Conservation (phyloP, 306 rosid species). For the Glycine soja region DNA sequence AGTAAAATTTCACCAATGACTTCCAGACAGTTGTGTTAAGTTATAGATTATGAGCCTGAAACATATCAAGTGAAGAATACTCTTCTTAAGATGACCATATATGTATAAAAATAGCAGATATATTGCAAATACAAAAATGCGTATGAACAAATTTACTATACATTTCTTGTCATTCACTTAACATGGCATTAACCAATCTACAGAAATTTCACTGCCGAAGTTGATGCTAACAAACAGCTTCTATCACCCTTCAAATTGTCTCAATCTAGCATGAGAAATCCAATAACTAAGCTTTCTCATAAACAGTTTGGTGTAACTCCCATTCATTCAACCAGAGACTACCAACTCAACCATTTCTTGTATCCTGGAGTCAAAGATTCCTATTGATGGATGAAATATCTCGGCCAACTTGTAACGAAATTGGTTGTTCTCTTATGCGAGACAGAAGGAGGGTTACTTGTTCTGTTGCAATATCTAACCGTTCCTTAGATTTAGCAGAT, state of each 20-base stretch:
- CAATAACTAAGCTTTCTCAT: constrained; percentile 30
- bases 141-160: constrained; percentile 49
- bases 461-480: constrained; percentile 82
- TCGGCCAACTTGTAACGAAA: constrained; percentile 66
- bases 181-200: constrained; percentile 40
- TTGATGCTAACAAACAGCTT: constrained; percentile 39
- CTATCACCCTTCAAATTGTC: constrained; percentile 15
- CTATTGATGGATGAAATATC: constrained; percentile 68
- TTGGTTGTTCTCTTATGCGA: constrained; percentile 78
- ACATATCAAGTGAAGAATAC: too few species aligned
- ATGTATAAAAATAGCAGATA: constrained; percentile 2
- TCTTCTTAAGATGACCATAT: too few species aligned
- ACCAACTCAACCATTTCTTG: constrained; percentile 27
- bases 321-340: constrained; percentile 26
- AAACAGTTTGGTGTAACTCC: constrained; percentile 25
- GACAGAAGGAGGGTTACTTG: constrained; percentile 78
- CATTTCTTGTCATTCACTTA: constrained; percentile 38
- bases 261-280: constrained; percentile 32
- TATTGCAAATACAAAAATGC: constrained; percentile 33
- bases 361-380: constrained; percentile 50
- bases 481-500: constrained; percentile 87
- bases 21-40: too few species aligned
- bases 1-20: too few species aligned
- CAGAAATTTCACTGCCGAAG: constrained; percentile 44
- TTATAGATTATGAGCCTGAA: too few species aligned